Conservation (phyloP, 805 yeast genomes). For the Grigorovia jiainica region DNA sequence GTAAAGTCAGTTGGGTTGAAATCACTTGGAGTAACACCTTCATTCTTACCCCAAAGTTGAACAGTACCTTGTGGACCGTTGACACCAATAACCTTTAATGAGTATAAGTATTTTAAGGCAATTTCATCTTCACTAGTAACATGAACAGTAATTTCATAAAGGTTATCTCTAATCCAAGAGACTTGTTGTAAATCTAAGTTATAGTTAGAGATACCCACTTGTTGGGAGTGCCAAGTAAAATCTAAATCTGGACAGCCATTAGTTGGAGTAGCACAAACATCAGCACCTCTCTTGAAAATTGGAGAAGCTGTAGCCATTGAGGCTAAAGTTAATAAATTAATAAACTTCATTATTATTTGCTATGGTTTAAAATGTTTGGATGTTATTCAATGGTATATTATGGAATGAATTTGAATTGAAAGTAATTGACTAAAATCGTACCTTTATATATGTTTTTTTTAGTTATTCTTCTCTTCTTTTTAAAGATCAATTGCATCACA, state of each 20-base stretch:
- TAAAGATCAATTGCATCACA: no score
- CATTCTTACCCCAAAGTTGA: constrained; percentile 13
- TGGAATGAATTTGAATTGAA: background rate
- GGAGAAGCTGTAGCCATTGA: background rate
- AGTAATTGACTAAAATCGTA: no score
- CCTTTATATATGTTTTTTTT: no score
- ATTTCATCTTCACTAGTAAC: constrained; percentile 11
- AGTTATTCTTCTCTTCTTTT: no score
- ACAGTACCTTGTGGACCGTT: constrained; percentile 11
- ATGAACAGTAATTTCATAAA: constrained; percentile 14
- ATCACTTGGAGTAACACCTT: constrained; percentile 6
- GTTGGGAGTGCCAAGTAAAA: constrained; percentile 8
- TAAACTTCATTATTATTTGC: background rate
- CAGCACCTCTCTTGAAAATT: background rate
- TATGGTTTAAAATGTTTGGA: no score
- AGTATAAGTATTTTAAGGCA: constrained; percentile 10
- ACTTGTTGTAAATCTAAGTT: constrained; percentile 10
- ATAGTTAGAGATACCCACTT: constrained; percentile 8
- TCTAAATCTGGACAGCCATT: constrained; percentile 13
- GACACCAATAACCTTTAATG: constrained; percentile 11
- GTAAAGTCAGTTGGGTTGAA: constrained; percentile 15
- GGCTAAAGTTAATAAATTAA: background rate
- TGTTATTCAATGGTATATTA: no score
- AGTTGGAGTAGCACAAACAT: background rate
- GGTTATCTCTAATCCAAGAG: constrained; percentile 6